A percentile compares a stretch with the other conserved stretches of the same genome.
These are phyloP conservation scores for Scutellaria baicalensis DNA, from an alignment of 257 asterid species.

Conservation along the genomic window DNA sequence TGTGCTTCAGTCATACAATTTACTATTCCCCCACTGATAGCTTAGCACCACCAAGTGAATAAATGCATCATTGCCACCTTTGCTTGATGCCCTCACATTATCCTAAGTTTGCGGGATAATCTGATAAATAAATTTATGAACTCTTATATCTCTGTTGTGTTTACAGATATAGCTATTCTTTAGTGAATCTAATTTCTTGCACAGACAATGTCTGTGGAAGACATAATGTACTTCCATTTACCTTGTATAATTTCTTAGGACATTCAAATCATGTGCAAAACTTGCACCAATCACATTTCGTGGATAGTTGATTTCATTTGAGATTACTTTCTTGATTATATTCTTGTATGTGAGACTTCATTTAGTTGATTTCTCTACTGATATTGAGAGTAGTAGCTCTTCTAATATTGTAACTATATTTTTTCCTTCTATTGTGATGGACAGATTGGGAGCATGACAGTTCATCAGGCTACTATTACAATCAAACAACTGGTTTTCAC, in stretches of 20 bases:
- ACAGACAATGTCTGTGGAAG: not conserved
- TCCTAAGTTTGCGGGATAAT: not conserved
- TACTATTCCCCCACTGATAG: not conserved
- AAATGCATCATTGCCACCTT: not conserved
- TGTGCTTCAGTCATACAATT: not conserved
- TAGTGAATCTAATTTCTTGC: not conserved
- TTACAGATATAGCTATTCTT: not conserved
- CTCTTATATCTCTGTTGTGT: not conserved
- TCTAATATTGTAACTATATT: not conserved
- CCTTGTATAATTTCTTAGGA: not conserved
- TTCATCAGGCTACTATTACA: constrained; percentile 79
- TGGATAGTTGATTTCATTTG: not conserved
- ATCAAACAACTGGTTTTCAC: constrained; percentile 47
- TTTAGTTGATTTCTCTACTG: not conserved
- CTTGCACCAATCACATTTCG: not conserved
- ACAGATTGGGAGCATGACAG: constrained; percentile 84
- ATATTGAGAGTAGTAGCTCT: not conserved
- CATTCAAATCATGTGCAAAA: not conserved
- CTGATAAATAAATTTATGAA: not conserved
- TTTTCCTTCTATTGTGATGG: not conserved
- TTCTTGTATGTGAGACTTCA: not conserved
- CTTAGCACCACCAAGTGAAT: not conserved
- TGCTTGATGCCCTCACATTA: too few species aligned
- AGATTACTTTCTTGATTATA: not conserved
- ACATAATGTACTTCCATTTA: not conserved